phyloP scores from a whole-genome alignment of 2,329 filamentous ascomycete genomes.

The Chaetomiaceae sp. region DNA sequence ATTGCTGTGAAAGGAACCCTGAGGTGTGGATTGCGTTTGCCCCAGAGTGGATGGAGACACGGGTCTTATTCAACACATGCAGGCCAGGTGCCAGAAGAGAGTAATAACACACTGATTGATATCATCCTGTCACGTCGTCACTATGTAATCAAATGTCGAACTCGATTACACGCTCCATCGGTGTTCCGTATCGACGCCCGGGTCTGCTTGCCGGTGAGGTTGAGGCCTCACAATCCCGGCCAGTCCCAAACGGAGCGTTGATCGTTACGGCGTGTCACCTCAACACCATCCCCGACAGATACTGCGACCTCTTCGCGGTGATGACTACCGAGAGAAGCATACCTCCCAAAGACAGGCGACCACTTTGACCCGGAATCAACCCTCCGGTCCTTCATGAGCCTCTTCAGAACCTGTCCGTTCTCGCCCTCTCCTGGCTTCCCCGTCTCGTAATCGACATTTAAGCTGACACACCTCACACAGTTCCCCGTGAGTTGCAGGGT shows the following conservation, averaged over 20 bases:
- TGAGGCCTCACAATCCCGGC: conserved; percentile 30
- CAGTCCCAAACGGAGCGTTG: conserved; percentile 53
- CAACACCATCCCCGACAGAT: conserved; percentile 26
- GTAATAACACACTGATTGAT: too few relatives aligned
- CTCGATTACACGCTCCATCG: too few relatives aligned
- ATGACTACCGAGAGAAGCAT: conserved; percentile 52
- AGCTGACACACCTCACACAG: conserved; percentile 61
- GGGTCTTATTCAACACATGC: too few relatives aligned
- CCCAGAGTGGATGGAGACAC: too few relatives aligned
- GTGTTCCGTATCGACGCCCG: too few relatives aligned
- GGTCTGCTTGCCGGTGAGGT: too few relatives aligned
- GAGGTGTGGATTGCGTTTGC: too few relatives aligned
- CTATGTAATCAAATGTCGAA: too few relatives aligned
- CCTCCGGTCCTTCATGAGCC: conserved; percentile 63
- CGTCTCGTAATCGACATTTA: conserved; percentile 68
- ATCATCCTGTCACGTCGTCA: too few relatives aligned
- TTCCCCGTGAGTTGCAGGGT: conserved; percentile 61
- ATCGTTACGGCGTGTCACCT: conserved; percentile 51
- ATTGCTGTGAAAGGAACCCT: too few relatives aligned
- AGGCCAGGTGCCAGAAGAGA: too few relatives aligned
- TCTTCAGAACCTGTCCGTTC: conserved; percentile 60
- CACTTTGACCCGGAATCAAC: conserved; percentile 66
- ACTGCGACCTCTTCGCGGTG: conserved; percentile 14
- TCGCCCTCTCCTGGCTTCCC: conserved; percentile 55
- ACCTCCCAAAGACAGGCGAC: conserved; percentile 67